Conservation (phyloP, 805 yeast species). For the Hyphopichia homilentoma region DNA sequence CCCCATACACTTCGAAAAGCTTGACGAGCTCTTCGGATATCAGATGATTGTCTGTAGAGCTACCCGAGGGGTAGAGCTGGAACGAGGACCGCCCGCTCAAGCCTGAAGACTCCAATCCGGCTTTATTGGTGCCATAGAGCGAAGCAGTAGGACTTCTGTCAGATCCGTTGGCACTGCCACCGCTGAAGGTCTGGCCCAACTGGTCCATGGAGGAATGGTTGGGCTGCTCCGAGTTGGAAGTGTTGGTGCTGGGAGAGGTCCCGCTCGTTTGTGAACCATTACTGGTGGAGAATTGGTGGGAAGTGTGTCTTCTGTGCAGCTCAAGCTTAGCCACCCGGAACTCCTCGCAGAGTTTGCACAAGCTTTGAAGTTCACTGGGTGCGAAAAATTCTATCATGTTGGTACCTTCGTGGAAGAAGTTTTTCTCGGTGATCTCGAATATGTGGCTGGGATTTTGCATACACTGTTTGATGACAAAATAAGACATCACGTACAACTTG, state of each 20-base stretch:
- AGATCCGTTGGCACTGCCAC: too few relatives aligned
- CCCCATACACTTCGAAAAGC: conserved; percentile 34
- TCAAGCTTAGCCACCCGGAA: conserved; percentile 34
- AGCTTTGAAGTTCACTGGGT: conserved; percentile 29
- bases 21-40: conserved; percentile 30
- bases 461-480: conserved; percentile 38
- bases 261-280: too few relatives aligned
- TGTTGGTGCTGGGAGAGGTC: too few relatives aligned
- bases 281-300: too few relatives aligned
- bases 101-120: too few relatives aligned
- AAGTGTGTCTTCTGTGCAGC: conserved; percentile 6
- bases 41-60: conserved; percentile 5
- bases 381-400: conserved; percentile 37
- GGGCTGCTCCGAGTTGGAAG: too few relatives aligned
- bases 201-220: too few relatives aligned
- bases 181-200: too few relatives aligned
- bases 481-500: conserved; percentile 37
- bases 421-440: conserved; percentile 25
- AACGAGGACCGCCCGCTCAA: too few relatives aligned
- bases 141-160: too few relatives aligned
- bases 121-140: too few relatives aligned
- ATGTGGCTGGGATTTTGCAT: conserved; percentile 36
- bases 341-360: conserved; percentile 36
- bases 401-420: conserved; percentile 32
- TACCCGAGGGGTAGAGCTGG: background rate